These are phyloP conservation scores for Somion occarium DNA, from an alignment of 1,284 basidiomycete species.

Conservation along the genomic window DNA sequence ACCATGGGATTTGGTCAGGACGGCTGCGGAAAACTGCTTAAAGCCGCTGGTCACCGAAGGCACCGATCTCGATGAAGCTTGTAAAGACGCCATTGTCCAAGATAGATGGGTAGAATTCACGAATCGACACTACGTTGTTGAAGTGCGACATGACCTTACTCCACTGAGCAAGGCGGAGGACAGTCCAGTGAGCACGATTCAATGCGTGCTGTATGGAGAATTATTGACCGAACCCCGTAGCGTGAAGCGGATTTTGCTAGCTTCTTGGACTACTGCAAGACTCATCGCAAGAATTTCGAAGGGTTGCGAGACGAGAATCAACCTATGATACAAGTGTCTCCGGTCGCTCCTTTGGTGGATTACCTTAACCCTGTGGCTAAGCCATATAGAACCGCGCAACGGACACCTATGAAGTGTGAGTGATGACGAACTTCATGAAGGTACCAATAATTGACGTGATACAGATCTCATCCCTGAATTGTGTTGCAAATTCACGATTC, in stretches of 20 bases:
- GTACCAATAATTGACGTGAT: conserved; percentile 2
- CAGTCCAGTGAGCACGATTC: conserved; percentile 48
- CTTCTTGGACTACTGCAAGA: conserved; percentile 61
- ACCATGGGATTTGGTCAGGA: conserved; percentile 57
- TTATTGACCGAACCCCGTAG: conserved; percentile 4
- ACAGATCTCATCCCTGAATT: conserved; percentile 76
- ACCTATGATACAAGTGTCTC: conserved; percentile 64
- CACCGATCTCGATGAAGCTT: conserved; percentile 34
- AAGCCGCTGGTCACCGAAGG: conserved; percentile 43
- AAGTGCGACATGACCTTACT: conserved; percentile 58
- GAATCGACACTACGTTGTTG: conserved; percentile 53
- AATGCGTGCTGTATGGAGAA: conserved; percentile 3
- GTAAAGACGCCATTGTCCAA: conserved; percentile 63
- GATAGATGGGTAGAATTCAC: conserved; percentile 77
- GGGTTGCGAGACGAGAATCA: conserved; percentile 59
- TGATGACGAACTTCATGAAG: conserved; percentile 1
- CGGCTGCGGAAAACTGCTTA: conserved; percentile 47
- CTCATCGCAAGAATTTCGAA: conserved; percentile 53
- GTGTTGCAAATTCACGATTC: conserved; percentile 63
- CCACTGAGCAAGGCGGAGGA: conserved; percentile 67
- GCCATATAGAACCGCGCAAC: conserved; percentile 33
- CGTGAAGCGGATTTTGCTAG: conserved; percentile 47
- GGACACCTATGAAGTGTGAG: conserved; percentile 49
- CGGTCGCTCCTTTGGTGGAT: conserved; percentile 46
- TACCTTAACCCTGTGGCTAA: conserved; percentile 43